Conservation (phyloP, 139 green algal species). For the Penium margaritaceum region DNA sequence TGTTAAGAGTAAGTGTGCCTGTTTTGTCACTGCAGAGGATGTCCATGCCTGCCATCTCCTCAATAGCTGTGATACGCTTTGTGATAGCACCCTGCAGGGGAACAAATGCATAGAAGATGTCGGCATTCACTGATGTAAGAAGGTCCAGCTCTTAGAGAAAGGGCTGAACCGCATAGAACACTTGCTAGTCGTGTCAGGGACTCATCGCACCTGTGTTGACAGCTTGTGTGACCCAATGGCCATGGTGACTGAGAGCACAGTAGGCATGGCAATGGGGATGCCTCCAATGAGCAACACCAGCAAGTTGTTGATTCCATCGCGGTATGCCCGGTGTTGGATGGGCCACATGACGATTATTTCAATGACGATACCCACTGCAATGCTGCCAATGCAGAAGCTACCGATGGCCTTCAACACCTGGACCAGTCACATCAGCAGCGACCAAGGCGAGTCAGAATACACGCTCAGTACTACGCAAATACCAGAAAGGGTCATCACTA, state of each 20-base stretch:
- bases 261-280: slow-evolving; percentile 89
- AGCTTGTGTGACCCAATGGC: slow-evolving; percentile 75
- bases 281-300: slow-evolving; percentile 82
- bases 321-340: slow-evolving; percentile 3
- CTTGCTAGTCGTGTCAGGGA: no score
- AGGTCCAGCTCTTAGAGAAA: no score
- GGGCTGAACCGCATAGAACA: no score
- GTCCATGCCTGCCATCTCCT: slow-evolving; percentile 89
- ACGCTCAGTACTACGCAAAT: no score
- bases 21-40: slow-evolving; percentile 83
- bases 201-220: slow-evolving; percentile 71
- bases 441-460: no score
- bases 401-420: no score
- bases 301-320: slow-evolving; percentile 60
- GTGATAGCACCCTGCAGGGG: slow-evolving; percentile 30
- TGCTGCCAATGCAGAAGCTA: slow-evolving; percentile 70
- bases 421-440: no score
- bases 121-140: not conserved
- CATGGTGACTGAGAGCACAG: slow-evolving; percentile 78
- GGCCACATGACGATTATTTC: slow-evolving; percentile 39
- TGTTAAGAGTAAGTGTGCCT: slow-evolving; percentile 84
- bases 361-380: slow-evolving; percentile 49
- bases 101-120: not conserved
- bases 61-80: slow-evolving; percentile 58
- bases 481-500: no score